A percentile compares a stretch with the other conserved stretches of the same genome.
phyloP scores from a whole-genome alignment of 108 stramenopile species.

The Pseudonitzschia multiseries region DNA sequence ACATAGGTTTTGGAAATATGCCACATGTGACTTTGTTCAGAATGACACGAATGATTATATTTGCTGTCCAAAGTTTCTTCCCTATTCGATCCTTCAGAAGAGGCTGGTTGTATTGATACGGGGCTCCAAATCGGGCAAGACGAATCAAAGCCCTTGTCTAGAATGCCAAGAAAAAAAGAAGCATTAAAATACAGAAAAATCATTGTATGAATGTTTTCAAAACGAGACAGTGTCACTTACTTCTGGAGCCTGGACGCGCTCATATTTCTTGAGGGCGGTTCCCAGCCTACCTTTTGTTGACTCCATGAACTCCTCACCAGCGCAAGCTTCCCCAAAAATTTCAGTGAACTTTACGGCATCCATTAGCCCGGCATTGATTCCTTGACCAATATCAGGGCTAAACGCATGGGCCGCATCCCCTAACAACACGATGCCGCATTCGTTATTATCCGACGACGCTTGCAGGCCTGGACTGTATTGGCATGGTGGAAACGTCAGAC shows the following conservation, averaged over 20 bases:
- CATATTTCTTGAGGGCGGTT: constrained; percentile 23
- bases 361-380: constrained; percentile 83
- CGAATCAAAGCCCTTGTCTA: constrained; percentile 51
- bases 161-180: constrained; percentile 3
- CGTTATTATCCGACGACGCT: constrained; percentile 32
- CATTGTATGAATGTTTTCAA: neutral
- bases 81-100: constrained; percentile 40
- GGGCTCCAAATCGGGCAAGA: constrained; percentile 56
- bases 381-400: constrained; percentile 89
- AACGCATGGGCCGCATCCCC: constrained; percentile 90
- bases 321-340: neutral
- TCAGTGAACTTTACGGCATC: constrained; percentile 50
- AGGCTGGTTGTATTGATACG: constrained; percentile 73
- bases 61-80: constrained; percentile 46
- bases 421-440: constrained; percentile 41
- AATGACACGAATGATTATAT: constrained; percentile 52
- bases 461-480: constrained; percentile 56
- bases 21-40: constrained; percentile 49
- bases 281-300: constrained; percentile 1
- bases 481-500: constrained; percentile 58
- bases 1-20: constrained; percentile 37
- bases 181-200: neutral
- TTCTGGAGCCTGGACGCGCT: constrained; percentile 25
- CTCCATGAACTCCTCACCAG: neutral
- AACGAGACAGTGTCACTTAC: constrained; percentile 6